phyloP scores from a whole-genome alignment of 306 rosid species.

The Lathyrus sativus region DNA sequence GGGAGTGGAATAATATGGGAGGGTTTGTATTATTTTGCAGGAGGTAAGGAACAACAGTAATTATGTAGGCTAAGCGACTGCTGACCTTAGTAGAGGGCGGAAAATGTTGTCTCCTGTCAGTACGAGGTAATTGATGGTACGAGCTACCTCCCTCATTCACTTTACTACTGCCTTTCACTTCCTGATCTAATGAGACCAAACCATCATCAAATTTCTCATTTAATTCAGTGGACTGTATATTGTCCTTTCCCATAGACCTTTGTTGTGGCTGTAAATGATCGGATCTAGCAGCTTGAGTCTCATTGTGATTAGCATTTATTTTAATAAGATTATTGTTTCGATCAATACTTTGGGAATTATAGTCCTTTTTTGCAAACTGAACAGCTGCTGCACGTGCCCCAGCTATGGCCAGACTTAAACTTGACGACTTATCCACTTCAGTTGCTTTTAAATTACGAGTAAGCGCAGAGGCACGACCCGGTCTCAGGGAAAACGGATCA shows the following conservation, averaged over 20 bases:
- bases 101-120: constrained; percentile 39
- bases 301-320: constrained; percentile 31
- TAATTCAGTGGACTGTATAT: constrained; percentile 27
- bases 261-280: constrained; percentile 38
- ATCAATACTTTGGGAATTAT: constrained; percentile 36
- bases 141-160: constrained; percentile 43
- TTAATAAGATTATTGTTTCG: constrained; percentile 15
- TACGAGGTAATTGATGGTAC: constrained; percentile 29
- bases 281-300: constrained; percentile 35
- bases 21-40: background rate
- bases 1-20: background rate
- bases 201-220: constrained; percentile 31
- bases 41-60: constrained; percentile 5
- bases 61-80: background rate
- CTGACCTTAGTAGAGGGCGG: constrained; percentile 63
- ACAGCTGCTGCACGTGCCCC: constrained; percentile 90
- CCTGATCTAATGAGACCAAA: constrained; percentile 35
- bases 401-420: constrained; percentile 69
- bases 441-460: constrained; percentile 45
- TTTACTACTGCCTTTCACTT: constrained; percentile 35
- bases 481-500: constrained; percentile 70
- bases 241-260: constrained; percentile 36
- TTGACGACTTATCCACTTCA: constrained; percentile 63
- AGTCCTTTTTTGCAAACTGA: constrained; percentile 70
- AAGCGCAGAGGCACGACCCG: constrained; percentile 57